Base-by-base conservation (phyloP, 2,329 filamentous ascomycete genomes). In the Elsinoe necatrix region DNA sequence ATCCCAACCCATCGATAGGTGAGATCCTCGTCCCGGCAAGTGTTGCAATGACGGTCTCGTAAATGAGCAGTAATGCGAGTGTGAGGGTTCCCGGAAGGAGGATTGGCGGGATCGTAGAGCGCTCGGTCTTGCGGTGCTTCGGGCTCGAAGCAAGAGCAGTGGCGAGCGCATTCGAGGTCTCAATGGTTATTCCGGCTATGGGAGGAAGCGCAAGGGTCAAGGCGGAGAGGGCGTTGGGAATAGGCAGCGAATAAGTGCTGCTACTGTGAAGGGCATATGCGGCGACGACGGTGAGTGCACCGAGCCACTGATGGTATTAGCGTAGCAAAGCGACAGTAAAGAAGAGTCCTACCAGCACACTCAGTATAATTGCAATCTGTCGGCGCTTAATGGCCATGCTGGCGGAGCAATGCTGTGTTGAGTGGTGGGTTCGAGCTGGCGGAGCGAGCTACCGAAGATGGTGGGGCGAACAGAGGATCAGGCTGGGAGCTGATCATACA, bases 21-120 rank as follows among this genome's bases (percentile, higher is more conserved):
- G 67, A 65, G 12, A 71, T 66, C 59, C 75, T 69, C 8, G 72
- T 74, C 6, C 74, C 74, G 0, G 72, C 69, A 0, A 77, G 67
- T 0, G 74, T 77, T 4, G 75, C 72, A 21, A 77, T 64, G 27
- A 73, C 72, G n/a, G 68, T 66, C 52, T 69, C 65, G 57, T 66
- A 69, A 51, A 69, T 62, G 54, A 71, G 67, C 57, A 75, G 73
- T 55, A 71, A 65, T 60, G 72, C 69, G 52, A 75, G 59, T 35
- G 72, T 68, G 50, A 72, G 66, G 11, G 59, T 61, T 2, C 52
- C 54, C 9, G 58, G 59, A 9, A 61, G 54, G 11, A 65, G 58
- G 39, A 64, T 39, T 29, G 66, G 71, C 9, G 69, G 64, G 54
- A 70, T 66, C 42, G 68, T 71, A 21, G 64, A 61, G 21, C 64